Conservation (phyloP, 495 filamentous ascomycete species). For the Trichoderma parareesei region DNA sequence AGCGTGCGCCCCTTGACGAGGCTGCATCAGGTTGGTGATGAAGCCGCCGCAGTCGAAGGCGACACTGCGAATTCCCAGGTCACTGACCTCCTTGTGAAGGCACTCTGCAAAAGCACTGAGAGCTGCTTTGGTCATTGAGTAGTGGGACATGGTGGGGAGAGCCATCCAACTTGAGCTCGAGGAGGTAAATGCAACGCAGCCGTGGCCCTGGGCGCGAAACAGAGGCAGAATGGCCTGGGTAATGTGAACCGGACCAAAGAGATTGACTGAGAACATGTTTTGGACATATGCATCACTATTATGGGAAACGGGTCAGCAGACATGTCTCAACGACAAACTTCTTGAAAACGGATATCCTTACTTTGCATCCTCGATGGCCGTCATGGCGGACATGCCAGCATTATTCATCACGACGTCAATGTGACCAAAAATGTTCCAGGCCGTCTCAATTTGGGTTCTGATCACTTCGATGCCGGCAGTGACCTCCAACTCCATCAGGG, state of each 20-base stretch:
- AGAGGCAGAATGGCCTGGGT: constrained; percentile 23
- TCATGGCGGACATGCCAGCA: constrained; percentile 22
- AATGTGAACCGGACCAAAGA: constrained; percentile 27
- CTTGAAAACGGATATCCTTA: constrained; percentile 2
- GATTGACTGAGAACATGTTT: constrained; percentile 33
- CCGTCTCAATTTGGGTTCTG: constrained; percentile 9
- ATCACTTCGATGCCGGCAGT: constrained; percentile 21
- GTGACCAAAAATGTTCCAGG: constrained; percentile 17
- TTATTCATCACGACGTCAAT: constrained; percentile 29
- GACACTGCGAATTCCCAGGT: constrained; percentile 17
- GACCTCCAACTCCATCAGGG: constrained; percentile 35
- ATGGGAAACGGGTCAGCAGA: neutral
- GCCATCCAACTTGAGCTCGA: constrained; percentile 37
- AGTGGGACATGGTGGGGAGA: constrained; percentile 28
- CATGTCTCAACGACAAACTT: neutral
- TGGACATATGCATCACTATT: constrained; percentile 27
- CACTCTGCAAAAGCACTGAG: constrained; percentile 33
- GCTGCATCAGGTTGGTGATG: constrained; percentile 20
- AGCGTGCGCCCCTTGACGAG: constrained; percentile 12
- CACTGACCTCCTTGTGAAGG: constrained; percentile 18
- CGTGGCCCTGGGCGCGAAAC: constrained; percentile 23
- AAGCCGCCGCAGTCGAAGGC: constrained; percentile 23
- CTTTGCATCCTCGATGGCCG: constrained; percentile 20
- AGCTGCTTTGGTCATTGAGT: constrained; percentile 39
- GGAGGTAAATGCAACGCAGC: constrained; percentile 19